A percentile compares a stretch with the other conserved stretches of the same genome.
Conservation (phyloP, 148 eudicot genomes). For the Vaccinium darrowii region DNA sequence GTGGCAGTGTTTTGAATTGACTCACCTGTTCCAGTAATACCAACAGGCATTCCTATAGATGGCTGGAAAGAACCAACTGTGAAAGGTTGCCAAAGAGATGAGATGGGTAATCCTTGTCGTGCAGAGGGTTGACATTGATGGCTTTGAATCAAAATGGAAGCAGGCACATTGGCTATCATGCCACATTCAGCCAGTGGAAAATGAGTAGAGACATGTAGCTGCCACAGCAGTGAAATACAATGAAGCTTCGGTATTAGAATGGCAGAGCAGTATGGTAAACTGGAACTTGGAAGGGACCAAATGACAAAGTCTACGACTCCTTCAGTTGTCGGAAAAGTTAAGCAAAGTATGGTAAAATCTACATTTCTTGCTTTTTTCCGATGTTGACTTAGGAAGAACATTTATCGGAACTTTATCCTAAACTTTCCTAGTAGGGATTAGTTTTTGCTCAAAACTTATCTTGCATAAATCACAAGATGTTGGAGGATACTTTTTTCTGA, state of each 20-base stretch:
- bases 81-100: neutral
- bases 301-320: neutral
- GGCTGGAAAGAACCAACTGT: conserved; percentile 1
- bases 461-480: neutral
- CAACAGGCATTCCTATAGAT: conserved; percentile 1
- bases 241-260: neutral
- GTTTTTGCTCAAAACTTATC: neutral
- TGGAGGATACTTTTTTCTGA: neutral
- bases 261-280: neutral
- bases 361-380: neutral
- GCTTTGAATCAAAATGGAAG: neutral
- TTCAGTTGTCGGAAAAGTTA: neutral
- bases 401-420: neutral
- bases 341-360: neutral
- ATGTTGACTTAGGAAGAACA: neutral
- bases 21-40: neutral
- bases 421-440: conserved; percentile 2
- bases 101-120: neutral
- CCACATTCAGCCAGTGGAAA: conserved; percentile 2
- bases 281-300: conserved; percentile 1
- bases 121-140: neutral
- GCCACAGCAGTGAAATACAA: conserved; percentile 1
- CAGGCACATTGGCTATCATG: neutral
- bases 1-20: neutral
- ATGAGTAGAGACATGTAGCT: conserved; percentile 6